Conservation (phyloP, 441 rosid species). For the Brassica balearica region DNA sequence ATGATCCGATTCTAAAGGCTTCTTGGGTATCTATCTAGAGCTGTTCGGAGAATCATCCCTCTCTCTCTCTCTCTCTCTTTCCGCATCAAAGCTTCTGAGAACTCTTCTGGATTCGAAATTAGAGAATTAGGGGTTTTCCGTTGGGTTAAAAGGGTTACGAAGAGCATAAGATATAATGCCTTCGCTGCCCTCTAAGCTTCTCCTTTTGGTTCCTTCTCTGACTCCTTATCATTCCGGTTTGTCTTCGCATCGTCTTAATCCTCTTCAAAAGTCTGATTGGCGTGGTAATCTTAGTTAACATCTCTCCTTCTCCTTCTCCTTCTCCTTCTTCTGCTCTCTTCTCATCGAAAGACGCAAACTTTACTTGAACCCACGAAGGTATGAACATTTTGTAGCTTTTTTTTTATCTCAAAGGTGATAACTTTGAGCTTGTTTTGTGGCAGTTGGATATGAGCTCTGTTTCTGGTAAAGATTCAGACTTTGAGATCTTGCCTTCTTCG, state of each 20-base stretch:
- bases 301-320: neutral
- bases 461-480: constrained; percentile 46
- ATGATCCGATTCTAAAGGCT: constrained; percentile 22
- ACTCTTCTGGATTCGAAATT: constrained; percentile 26
- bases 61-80: neutral
- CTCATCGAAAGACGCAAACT: neutral
- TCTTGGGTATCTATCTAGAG: no score
- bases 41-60: neutral
- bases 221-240: constrained; percentile 61
- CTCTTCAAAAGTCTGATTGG: constrained; percentile 84
- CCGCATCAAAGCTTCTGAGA: constrained; percentile 1
- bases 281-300: constrained; percentile 95
- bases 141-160: constrained; percentile 62
- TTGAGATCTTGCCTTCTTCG: constrained; percentile 33
- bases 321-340: constrained; percentile 2
- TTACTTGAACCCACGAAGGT: constrained; percentile 28
- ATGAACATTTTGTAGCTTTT: neutral
- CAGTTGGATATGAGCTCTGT: constrained; percentile 47
- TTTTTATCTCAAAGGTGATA: neutral
- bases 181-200: constrained; percentile 59
- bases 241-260: constrained; percentile 79
- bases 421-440: constrained; percentile 28
- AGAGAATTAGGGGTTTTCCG: constrained; percentile 42
- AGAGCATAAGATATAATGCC: constrained; percentile 79
- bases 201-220: constrained; percentile 59